These are phyloP conservation scores for Paspalum vaginatum DNA, from an alignment of 176 grass and related monocot species.

Conservation along the genomic window DNA sequence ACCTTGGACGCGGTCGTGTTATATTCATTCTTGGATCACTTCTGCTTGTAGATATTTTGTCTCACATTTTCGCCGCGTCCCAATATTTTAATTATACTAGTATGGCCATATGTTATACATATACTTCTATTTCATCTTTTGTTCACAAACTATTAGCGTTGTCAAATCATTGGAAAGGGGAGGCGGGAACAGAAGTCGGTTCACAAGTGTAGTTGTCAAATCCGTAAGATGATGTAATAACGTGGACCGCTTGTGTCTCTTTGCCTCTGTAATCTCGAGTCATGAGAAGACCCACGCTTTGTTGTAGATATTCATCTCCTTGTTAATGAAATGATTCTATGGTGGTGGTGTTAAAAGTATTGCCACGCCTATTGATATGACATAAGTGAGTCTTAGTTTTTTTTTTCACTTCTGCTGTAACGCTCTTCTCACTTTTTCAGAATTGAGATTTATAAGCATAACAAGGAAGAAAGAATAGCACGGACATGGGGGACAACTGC, in stretches of 20 bases:
- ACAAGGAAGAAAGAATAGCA: conserved; percentile 99
- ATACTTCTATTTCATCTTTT: background rate
- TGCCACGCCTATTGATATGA: conserved; percentile 2
- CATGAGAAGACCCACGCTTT: background rate
- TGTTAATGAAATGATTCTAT: background rate
- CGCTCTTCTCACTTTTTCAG: conserved; percentile 46
- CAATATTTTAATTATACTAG: conserved; percentile 19
- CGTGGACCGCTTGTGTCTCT: background rate
- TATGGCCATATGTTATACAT: no score
- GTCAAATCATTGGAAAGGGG: background rate
- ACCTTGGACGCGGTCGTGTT: background rate
- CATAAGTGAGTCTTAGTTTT: background rate
- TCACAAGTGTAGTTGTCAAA: background rate
- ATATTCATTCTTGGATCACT: conserved; percentile 6
- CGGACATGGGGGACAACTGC: conserved; percentile 95
- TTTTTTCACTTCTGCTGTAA: conserved; percentile 7
- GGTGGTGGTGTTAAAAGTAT: conserved; percentile 1
- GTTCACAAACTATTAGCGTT: background rate
- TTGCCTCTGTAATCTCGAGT: background rate
- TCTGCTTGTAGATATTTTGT: background rate
- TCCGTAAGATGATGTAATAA: conserved; percentile 10
- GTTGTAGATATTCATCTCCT: background rate
- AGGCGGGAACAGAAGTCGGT: background rate
- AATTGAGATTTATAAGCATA: conserved; percentile 99
- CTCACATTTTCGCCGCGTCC: background rate